Base-by-base conservation (phyloP, 1,284 basidiomycete genomes). In the Trichosporon inkin region DNA sequence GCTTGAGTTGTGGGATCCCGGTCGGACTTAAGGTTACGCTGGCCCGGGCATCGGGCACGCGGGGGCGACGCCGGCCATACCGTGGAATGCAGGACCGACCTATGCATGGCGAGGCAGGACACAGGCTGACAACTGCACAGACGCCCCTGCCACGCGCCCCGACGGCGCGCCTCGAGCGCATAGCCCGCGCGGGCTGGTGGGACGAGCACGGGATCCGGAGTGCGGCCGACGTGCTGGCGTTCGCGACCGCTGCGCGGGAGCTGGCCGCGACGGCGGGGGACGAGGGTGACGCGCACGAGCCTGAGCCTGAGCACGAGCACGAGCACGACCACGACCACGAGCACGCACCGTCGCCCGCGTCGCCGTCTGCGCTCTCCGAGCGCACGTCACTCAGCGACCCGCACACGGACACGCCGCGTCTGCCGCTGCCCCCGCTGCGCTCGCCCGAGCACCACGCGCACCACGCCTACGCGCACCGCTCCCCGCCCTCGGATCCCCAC, bases 121-220 rank as follows among this genome's bases (percentile, higher is more conserved):
- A n/a, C n/a, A 37, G 5, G 36, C 36, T 54, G 37, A 51, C 39
- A n/a, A n/a, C n/a, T n/a, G 22, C 38, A 2, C 36, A 44, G 41
- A 37, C 39, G 0, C 58, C 57, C 0, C 53, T 65, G 1, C 22
- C 57, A 1, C 36, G 57, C 0, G 64, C 64, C 1, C 64, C 64
- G 1, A 63, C 64, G 2, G 52, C 60, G n/a, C 20, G 14, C 17
- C 47, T 65, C 2, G 64, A 67, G 17, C 59, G 58, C 3, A 53
- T 44, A 3, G 39, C 53, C 4, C 60, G 66, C 44, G 40, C 59
- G 11, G 58, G 62, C 24, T 60, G 63, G 60, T 64, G 63, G 63
- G 53, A 47, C 11, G 47, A 49, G 8, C 57, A 62, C 44, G 58
- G 41, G 2, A 56, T 64, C 44, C 52, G 57, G 24, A 19, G 36